Evolutionary conservation across 2,329 filamentous ascomycete genomes (phyloP), one percentile per base, ranked within the genome.

Genomic region (Penicillium janthinellum): DNA sequence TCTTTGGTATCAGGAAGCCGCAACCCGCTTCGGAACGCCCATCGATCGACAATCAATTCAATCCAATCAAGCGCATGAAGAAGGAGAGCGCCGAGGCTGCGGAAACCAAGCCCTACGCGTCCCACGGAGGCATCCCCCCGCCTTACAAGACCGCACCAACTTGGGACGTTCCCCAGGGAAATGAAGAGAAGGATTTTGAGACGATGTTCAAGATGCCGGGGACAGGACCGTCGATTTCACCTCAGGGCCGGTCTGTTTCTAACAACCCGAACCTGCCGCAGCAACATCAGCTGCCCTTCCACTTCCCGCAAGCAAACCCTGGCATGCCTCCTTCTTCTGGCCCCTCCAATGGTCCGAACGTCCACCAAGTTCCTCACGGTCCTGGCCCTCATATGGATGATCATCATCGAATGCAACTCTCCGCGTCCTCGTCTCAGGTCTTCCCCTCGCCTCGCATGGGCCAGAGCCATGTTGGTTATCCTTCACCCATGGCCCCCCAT

Each of bases 361-460:
- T 92, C 76, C 90, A 92, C 69, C 88, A 89, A 61, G 89, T 90
- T 58, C 90, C 92, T 69, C 89, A 89, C 64, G 85, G 84, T 5
- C 85, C 86, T 54, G 83, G 83, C 15, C 84, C 88, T 66, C 91
- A 88, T 68, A 88, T 87, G 60, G 87, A 88, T 66, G 93, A 96
- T 66, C 90, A 92, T 59, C 91, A 93, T 71, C 87, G 92, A 54
- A 96, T 97, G 90, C 85, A 86, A 66, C 90, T 95, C 79, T 91
- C 90, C 59, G 90, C 88, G 6, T 92, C 89, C 66, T 92, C 90
- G 25, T 88, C 88, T 3, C 92, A 93, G 69, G 91, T 92, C 2
- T 95, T 92, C 74, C 89, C 91, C 8, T 96, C 93, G 15, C 92
- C 94, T 51, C 87, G 92, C 53, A 84, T 92, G 67, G 84, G 87